A percentile compares a stretch with the other conserved stretches of the same genome.
Evolutionary conservation across 2,329 filamentous ascomycete species (phyloP).

Genomic region (Cercospora zeae-maydis): DNA sequence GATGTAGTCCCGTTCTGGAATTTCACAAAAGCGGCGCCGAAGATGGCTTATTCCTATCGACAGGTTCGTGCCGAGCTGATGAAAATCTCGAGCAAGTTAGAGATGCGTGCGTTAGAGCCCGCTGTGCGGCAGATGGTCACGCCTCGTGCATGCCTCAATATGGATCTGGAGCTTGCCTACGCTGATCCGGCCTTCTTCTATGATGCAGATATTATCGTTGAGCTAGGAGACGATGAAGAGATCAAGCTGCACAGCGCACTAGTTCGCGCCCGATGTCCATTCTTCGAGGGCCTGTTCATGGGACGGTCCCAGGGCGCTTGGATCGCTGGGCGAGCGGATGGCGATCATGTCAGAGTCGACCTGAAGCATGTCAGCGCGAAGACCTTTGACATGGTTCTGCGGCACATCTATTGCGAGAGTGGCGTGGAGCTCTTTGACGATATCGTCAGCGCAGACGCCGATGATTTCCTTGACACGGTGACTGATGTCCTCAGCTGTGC

Average conservation of each 20-base stretch:
- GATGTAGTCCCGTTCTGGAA: conserved; percentile 82
- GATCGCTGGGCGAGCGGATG: conserved; percentile 52
- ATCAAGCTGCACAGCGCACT: conserved; percentile 72
- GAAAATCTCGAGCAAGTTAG: conserved; percentile 70
- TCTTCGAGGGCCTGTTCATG: conserved; percentile 85
- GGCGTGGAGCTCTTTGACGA: conserved; percentile 79
- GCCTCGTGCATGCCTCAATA: conserved; percentile 60
- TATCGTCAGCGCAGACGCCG: conserved; percentile 65
- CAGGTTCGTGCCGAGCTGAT: conserved; percentile 82
- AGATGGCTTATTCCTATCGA: conserved; percentile 69
- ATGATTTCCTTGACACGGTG: conserved; percentile 83
- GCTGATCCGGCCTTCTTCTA: conserved; percentile 68
- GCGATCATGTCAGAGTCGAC: conserved; percentile 67
- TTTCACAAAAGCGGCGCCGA: conserved; percentile 62
- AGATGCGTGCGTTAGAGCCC: conserved; percentile 68
- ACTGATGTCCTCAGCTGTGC: conserved; percentile 86
- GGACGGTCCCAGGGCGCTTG: conserved; percentile 83
- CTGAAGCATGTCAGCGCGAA: conserved; percentile 72
- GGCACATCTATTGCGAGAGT: conserved; percentile 77
- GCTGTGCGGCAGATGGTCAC: conserved; percentile 71
- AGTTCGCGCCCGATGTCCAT: conserved; percentile 79
- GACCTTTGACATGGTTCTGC: conserved; percentile 74
- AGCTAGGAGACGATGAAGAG: conserved; percentile 69
- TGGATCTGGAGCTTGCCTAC: conserved; percentile 68
- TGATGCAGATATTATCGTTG: conserved; percentile 73